phyloP scores from a whole-genome alignment of 805 yeast species.

The Lachancea dasiensis region DNA sequence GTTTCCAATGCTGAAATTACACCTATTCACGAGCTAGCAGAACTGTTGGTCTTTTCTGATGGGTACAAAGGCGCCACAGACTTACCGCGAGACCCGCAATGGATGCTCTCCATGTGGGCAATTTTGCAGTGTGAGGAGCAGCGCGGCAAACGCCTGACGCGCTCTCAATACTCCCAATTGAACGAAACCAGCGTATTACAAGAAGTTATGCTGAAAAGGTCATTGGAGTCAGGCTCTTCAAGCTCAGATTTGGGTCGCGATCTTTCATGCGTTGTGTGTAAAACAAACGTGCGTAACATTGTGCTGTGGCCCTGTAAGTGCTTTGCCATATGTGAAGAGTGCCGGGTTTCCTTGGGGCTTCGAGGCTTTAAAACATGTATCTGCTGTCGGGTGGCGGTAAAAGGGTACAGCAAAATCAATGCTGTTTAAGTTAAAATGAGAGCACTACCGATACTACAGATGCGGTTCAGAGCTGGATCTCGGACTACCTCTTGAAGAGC shows the following conservation, averaged over 20 bases:
- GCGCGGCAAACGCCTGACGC: conserved; percentile 29
- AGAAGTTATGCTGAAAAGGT: conserved; percentile 25
- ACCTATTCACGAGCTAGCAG: conserved; percentile 3
- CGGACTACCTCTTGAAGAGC: too few species aligned
- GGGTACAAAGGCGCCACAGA: too few species aligned
- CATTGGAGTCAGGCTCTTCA: conserved; percentile 14
- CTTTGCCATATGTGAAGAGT: conserved; percentile 79
- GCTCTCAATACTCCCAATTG: conserved; percentile 31
- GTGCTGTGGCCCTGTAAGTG: conserved; percentile 93
- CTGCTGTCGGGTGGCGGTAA: conserved; percentile 72
- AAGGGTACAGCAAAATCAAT: conserved; percentile 41
- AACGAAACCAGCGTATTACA: conserved; percentile 27
- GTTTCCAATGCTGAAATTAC: too few species aligned
- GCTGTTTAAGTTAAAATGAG: conserved; percentile 14
- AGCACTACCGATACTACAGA: neutral
- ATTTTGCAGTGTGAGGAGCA: conserved; percentile 22
- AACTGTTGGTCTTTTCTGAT: neutral
- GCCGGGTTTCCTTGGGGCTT: conserved; percentile 66
- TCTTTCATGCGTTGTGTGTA: conserved; percentile 74
- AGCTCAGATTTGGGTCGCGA: conserved; percentile 12
- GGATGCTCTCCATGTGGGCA: conserved; percentile 28
- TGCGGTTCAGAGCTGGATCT: neutral
- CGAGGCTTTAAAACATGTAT: conserved; percentile 76
- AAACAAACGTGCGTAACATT: conserved; percentile 62
- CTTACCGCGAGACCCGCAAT: too few species aligned